Evolutionary conservation across 1,284 basidiomycete species (phyloP).

Genomic region (Papiliotrema nemorosa): DNA sequence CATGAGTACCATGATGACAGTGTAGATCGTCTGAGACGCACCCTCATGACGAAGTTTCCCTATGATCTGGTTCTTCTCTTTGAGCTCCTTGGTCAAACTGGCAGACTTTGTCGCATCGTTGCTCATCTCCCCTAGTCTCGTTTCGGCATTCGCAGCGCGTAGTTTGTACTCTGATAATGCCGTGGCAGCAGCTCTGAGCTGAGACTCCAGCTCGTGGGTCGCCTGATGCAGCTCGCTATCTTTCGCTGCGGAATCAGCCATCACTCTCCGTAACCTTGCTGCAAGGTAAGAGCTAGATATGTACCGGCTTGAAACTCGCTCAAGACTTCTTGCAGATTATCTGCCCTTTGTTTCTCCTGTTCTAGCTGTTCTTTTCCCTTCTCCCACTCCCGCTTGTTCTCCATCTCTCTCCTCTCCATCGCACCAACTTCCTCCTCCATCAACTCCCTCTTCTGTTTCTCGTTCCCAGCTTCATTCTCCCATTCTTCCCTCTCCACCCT

Average conservation of each 20-base stretch:
- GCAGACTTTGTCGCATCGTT: slow-evolving; percentile 63
- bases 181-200: slow-evolving; percentile 65
- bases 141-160: slow-evolving; percentile 77
- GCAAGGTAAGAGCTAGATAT: slow-evolving; percentile 37
- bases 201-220: slow-evolving; percentile 73
- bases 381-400: slow-evolving; percentile 59
- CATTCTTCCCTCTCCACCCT: slow-evolving; percentile 82
- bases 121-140: slow-evolving; percentile 66
- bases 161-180: slow-evolving; percentile 80
- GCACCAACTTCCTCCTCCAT: slow-evolving; percentile 57
- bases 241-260: slow-evolving; percentile 48
- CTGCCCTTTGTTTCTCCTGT: slow-evolving; percentile 68
- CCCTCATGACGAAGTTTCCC: slow-evolving; percentile 93
- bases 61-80: slow-evolving; percentile 88
- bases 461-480: slow-evolving; percentile 72
- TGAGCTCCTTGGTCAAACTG: slow-evolving; percentile 80
- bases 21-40: slow-evolving; percentile 43
- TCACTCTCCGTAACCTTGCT: neutral
- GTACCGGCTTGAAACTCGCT: slow-evolving; percentile 89
- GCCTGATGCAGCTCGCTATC: slow-evolving; percentile 62
- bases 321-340: slow-evolving; percentile 85
- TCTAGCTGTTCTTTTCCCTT: slow-evolving; percentile 59
- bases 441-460: slow-evolving; percentile 69
- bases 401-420: slow-evolving; percentile 64
- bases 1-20: neutral